Base-by-base conservation (phyloP, 2,329 filamentous ascomycete species). In the Phialophora macrospora region DNA sequence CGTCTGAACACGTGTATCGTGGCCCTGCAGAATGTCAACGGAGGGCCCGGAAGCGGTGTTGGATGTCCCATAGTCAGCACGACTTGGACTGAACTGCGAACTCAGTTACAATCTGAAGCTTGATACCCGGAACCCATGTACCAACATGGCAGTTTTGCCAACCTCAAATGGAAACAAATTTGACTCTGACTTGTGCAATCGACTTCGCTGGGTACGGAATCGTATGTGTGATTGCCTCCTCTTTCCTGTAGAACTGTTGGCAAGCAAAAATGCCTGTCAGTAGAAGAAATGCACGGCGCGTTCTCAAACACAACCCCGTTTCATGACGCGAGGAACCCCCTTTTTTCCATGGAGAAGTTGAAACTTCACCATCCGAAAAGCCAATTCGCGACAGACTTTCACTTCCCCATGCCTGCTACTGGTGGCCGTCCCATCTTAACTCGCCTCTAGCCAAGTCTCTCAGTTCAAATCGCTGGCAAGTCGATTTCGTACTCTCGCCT, bases 31-130 rank as follows among this genome's bases (percentile, higher is more conserved):
- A 70, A 70, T 58, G 64, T 70, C 62, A 56, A 54, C 24, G 68
- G 68, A 28, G 68, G 68, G 11, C 60, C 64, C 8, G 68, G 68
- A 12, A 68, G 66, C 22, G 68, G 68, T 22, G 66, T 67, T 28
- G 68, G 68, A 49, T 70, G 68, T 62, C 68, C 68, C 9, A 51
- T 63, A 9, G 68, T 68, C 9, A 62, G 57, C 60, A 70, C 68
- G 52, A 70, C 62, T 4, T 70, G 68, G 68, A 62, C 54, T 44
- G 64, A 58, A 38, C 46, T 70, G 20, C 64, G 63, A 51, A 24
- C 64, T 32, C 51, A 64, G 57, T 30, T 70, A 59, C 62, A 67
- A 41, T 59, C 60, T 11, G 72, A 69, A 20, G 62, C 65, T 22
- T 52, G 26, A 52, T 52, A 26, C 48, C 20, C 20, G 48, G 22